These are phyloP conservation scores for Pleurotus pulmonarius DNA, from an alignment of 768 basidiomycete genomes.

Conservation along the genomic window DNA sequence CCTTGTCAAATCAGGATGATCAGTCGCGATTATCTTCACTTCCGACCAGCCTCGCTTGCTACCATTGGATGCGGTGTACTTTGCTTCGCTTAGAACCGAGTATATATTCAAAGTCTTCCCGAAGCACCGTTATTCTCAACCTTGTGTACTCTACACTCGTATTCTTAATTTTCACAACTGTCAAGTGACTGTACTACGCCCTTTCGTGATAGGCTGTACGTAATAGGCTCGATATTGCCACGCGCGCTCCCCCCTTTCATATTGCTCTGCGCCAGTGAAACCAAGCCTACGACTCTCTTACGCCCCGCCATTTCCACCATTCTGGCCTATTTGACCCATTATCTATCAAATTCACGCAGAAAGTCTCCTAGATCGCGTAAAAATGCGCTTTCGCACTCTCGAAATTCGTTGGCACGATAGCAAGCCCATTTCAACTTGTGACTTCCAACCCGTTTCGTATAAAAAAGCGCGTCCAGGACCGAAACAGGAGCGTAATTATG, in stretches of 20 bases:
- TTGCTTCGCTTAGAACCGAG: too few species aligned
- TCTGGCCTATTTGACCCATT: not conserved
- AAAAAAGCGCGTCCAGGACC: conserved; percentile 70
- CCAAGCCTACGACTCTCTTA: not conserved
- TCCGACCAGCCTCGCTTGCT: too few species aligned
- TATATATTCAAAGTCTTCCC: too few species aligned
- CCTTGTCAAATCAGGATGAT: too few species aligned
- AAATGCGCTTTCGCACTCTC: conserved; percentile 84
- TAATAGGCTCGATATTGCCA: conserved; percentile 3
- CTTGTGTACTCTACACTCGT: too few species aligned
- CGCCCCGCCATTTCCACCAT: not conserved
- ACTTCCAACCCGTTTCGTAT: conserved; percentile 85
- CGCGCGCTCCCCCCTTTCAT: conserved; percentile 4
- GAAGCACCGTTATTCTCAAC: too few species aligned
- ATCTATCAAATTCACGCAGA: not conserved
- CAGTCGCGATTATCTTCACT: too few species aligned
- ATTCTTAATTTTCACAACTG: not conserved
- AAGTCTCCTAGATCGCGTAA: not conserved
- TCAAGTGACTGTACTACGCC: not conserved
- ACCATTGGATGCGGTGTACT: too few species aligned
- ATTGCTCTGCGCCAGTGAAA: not conserved
- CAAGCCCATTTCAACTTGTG: conserved; percentile 93
- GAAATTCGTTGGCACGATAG: conserved; percentile 97
- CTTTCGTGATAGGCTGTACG: not conserved
- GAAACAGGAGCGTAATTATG: conserved; percentile 52